These are phyloP conservation scores for Aureobasidium namibiae DNA, from an alignment of 2,329 filamentous ascomycete genomes.

Conservation along the genomic window DNA sequence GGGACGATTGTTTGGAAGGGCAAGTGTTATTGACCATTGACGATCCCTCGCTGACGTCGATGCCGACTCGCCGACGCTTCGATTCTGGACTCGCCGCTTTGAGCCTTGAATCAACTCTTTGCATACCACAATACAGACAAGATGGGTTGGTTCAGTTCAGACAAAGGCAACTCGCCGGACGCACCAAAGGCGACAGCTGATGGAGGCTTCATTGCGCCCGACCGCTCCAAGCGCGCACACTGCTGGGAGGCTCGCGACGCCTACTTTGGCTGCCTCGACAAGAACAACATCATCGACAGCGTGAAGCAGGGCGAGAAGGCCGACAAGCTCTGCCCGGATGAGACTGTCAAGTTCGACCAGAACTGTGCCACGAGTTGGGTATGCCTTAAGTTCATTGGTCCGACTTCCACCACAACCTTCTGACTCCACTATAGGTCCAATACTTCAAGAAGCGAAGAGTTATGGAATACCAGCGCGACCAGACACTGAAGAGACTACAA, in stretches of 20 bases:
- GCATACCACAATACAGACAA: background rate
- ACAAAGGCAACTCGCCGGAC: constrained; percentile 18
- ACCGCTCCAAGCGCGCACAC: constrained; percentile 66
- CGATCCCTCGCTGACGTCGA: background rate
- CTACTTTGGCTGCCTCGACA: constrained; percentile 84
- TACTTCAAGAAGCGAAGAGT: constrained; percentile 98
- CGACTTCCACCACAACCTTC: background rate
- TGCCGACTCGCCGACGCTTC: background rate
- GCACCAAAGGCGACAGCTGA: constrained; percentile 34
- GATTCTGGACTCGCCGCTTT: background rate
- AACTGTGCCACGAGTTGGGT: constrained; percentile 92
- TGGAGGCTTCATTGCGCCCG: constrained; percentile 68
- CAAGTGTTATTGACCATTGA: background rate
- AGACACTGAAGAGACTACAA: constrained; percentile 64
- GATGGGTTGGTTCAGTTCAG: constrained; percentile 30
- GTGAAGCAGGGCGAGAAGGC: constrained; percentile 48
- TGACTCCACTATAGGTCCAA: constrained; percentile 56
- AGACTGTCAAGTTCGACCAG: constrained; percentile 63
- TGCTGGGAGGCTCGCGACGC: constrained; percentile 88
- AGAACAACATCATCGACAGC: constrained; percentile 70
- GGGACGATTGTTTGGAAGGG: background rate
- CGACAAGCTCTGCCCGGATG: constrained; percentile 46
- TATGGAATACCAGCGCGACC: constrained; percentile 79
- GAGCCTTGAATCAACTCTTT: background rate
- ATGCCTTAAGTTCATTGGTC: constrained; percentile 30